Percentiles rank a stretch among this genome's conserved stretches.
These are phyloP conservation scores for Epithemia pelagica DNA, from an alignment of 108 stramenopile genomes.

Conservation along the genomic window DNA sequence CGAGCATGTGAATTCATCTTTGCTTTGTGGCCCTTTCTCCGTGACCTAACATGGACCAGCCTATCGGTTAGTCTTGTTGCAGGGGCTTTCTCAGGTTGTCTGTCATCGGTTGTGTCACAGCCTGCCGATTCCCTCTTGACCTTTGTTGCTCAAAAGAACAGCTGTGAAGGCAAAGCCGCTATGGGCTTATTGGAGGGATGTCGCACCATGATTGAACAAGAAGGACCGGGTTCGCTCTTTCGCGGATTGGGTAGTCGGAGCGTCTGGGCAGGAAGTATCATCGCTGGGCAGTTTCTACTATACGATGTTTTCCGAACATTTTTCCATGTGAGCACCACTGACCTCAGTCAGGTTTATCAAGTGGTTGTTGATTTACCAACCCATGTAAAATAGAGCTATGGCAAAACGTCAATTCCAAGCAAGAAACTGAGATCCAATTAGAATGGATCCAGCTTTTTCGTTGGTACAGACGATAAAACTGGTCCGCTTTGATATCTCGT, in stretches of 20 bases:
- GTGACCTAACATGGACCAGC: slow-evolving; percentile 58
- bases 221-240: slow-evolving; percentile 67
- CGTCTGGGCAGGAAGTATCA: slow-evolving; percentile 85
- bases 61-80: slow-evolving; percentile 77
- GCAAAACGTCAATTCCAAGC: no score
- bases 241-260: slow-evolving; percentile 85
- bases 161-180: background rate
- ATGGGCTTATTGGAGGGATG: slow-evolving; percentile 56
- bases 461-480: no score
- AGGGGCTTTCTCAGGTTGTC: slow-evolving; percentile 79
- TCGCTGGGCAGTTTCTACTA: slow-evolving; percentile 89
- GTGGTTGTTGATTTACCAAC: background rate
- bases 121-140: slow-evolving; percentile 85
- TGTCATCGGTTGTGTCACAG: slow-evolving; percentile 83
- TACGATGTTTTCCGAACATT: slow-evolving; percentile 85
- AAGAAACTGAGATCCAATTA: no score
- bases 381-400: no score
- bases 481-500: no score
- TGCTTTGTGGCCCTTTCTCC: slow-evolving; percentile 38
- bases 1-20: slow-evolving; percentile 73
- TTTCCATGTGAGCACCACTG: slow-evolving; percentile 73
- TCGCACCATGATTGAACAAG: slow-evolving; percentile 61
- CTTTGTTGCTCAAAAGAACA: slow-evolving; percentile 55
- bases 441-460: no score
- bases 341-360: slow-evolving; percentile 72